These are phyloP conservation scores for Calocybe cyanea DNA, from an alignment of 768 basidiomycete species.

Conservation along the genomic window DNA sequence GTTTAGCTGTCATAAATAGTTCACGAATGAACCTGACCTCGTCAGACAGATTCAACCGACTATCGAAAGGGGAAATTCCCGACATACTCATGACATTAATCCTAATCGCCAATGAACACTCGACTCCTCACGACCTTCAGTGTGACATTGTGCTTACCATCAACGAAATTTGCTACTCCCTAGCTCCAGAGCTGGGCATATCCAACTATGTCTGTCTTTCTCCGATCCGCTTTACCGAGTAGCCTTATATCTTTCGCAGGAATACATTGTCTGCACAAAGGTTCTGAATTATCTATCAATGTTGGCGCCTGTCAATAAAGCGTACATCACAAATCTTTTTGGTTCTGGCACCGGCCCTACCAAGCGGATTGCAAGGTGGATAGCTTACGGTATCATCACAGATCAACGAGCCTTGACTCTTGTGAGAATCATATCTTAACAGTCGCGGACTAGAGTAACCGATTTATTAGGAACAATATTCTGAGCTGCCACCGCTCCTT, in stretches of 20 bases:
- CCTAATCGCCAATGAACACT: conserved; percentile 54
- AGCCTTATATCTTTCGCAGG: conserved; percentile 32
- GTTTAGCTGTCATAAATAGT: conserved; percentile 15
- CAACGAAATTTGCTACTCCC: conserved; percentile 40
- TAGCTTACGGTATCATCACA: conserved; percentile 49
- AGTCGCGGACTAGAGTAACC: conserved; percentile 4
- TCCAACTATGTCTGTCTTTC: conserved; percentile 2
- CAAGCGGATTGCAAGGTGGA: conserved; percentile 52
- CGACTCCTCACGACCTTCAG: conserved; percentile 39
- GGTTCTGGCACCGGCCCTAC: conserved; percentile 46
- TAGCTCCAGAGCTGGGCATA: conserved; percentile 29
- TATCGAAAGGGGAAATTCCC: conserved; percentile 37
- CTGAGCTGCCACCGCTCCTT: conserved; percentile 46
- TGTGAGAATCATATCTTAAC: conserved; percentile 18
- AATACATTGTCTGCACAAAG: conserved; percentile 41
- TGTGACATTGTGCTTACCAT: conserved; percentile 44
- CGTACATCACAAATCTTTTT: conserved; percentile 46
- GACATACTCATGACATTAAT: conserved; percentile 48
- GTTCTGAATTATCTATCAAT: conserved; percentile 36
- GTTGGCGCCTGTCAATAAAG: conserved; percentile 47
- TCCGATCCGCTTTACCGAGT: no score
- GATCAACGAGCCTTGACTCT: conserved; percentile 18
- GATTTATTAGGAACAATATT: conserved; percentile 34
- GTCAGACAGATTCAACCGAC: conserved; percentile 26
- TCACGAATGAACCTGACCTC: conserved; percentile 2